Conservation (phyloP, 495 filamentous ascomycete species). For the Hypoxylon cercidicola region DNA sequence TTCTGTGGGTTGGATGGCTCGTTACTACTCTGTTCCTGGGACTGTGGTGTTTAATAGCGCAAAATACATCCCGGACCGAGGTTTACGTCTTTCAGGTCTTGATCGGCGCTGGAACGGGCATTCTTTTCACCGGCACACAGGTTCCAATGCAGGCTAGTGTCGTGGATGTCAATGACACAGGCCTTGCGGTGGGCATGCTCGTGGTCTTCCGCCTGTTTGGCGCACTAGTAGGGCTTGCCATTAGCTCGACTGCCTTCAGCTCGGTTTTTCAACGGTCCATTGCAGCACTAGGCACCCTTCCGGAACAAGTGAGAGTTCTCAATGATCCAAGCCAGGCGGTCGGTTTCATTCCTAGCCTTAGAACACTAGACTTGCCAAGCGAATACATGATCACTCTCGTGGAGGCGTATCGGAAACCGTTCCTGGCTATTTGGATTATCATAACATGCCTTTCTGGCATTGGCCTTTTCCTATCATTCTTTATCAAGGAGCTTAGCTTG, state of each 20-base stretch:
- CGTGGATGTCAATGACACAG: conserved; percentile 43
- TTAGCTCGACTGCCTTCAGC: conserved; percentile 39
- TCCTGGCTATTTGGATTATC: not conserved
- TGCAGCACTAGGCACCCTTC: conserved; percentile 3
- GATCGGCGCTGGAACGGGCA: conserved; percentile 35
- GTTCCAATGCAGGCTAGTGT: conserved; percentile 47
- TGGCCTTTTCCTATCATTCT: not conserved
- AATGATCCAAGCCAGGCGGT: conserved; percentile 4
- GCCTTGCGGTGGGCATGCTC: conserved; percentile 45
- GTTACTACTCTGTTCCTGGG: conserved; percentile 33
- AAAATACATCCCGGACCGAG: not conserved
- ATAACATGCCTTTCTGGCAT: not conserved
- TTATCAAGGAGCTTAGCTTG: not conserved
- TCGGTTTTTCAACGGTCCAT: conserved; percentile 14
- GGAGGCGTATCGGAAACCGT: not conserved
- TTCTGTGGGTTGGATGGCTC: conserved; percentile 36
- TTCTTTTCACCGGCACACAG: conserved; percentile 13
- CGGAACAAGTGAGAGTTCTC: not conserved
- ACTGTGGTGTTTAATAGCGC: conserved; percentile 9
- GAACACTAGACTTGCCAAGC: not conserved
- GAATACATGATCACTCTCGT: not conserved
- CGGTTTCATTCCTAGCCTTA: conserved; percentile 14
- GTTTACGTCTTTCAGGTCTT: conserved; percentile 36
- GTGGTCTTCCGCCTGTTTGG: conserved; percentile 51
- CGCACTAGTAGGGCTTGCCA: conserved; percentile 47